Percentiles rank a stretch among this genome's conserved stretches.
Evolutionary conservation across 441 rosid genomes (phyloP).

Genomic region (Croton setiger): DNA sequence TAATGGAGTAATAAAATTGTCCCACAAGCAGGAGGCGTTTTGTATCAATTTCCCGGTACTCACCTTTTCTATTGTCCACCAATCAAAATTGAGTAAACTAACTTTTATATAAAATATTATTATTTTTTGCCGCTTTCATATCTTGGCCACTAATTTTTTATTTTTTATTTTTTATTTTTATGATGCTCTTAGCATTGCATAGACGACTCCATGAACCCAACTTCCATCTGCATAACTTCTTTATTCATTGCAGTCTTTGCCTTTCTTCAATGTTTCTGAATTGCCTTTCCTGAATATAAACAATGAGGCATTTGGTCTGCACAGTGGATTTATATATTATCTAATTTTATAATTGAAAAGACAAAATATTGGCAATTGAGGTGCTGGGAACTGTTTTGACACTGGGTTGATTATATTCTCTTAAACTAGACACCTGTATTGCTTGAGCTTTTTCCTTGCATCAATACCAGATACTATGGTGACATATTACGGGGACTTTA

Average conservation of each 20-base stretch:
- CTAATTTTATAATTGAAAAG: neutral
- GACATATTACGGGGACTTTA: conserved; percentile 69
- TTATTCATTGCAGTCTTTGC: neutral
- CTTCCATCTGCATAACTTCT: neutral
- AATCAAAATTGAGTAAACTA: too few species aligned
- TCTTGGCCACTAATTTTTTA: too few species aligned
- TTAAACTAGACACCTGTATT: neutral
- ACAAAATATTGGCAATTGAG: neutral
- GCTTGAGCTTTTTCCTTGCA: conserved; percentile 39
- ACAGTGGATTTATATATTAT: conserved; percentile 1
- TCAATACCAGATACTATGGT: conserved; percentile 62
- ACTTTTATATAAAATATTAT: too few species aligned
- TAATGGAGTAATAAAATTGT: too few species aligned
- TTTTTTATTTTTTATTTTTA: too few species aligned
- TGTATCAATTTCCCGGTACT: too few species aligned
- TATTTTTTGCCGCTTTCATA: too few species aligned
- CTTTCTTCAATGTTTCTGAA: neutral
- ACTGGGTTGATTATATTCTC: neutral
- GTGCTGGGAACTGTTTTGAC: conserved; percentile 3
- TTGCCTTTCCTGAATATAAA: neutral
- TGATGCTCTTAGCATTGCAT: conserved; percentile 27
- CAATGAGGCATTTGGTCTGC: conserved; percentile 6
- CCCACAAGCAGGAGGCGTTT: too few species aligned
- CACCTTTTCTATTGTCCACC: too few species aligned
- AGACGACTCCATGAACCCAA: conserved; percentile 8